A percentile compares a stretch with the other conserved stretches of the same genome.
These are phyloP conservation scores for Pythium volutum DNA, from an alignment of 352 stramenopile species.

Conservation along the genomic window DNA sequence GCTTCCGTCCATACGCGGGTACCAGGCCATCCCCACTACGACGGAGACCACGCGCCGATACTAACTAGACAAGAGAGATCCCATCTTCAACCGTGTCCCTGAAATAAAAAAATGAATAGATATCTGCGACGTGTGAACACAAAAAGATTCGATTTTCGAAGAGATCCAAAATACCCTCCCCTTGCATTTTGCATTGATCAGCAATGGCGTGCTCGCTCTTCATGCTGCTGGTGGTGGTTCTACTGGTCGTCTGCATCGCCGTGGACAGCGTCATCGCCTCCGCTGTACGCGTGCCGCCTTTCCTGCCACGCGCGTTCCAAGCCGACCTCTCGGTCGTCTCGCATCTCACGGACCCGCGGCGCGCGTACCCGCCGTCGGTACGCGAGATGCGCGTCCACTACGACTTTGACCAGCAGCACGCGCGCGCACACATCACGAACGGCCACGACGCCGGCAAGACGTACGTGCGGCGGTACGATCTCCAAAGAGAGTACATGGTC, in stretches of 20 bases:
- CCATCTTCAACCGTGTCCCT: too few relatives aligned
- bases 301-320: slow-evolving; percentile 56
- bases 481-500: slow-evolving; percentile 75
- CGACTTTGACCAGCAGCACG: slow-evolving; percentile 57
- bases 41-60: slow-evolving; percentile 3
- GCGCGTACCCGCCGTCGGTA: slow-evolving; percentile 54
- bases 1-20: slow-evolving; percentile 52
- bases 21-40: slow-evolving; percentile 43
- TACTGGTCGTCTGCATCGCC: not conserved
- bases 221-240: not conserved
- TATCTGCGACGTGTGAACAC: slow-evolving; percentile 14
- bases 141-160: slow-evolving; percentile 5
- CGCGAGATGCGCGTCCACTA: slow-evolving; percentile 58
- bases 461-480: slow-evolving; percentile 67
- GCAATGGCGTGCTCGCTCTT: not conserved
- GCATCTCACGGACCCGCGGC: slow-evolving; percentile 54
- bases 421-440: slow-evolving; percentile 51
- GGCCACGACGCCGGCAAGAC: slow-evolving; percentile 71
- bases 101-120: too few relatives aligned
- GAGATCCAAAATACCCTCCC: not conserved
- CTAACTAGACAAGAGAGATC: too few relatives aligned
- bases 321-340: slow-evolving; percentile 54
- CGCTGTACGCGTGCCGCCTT: slow-evolving; percentile 20
- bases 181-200: not conserved
- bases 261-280: not conserved